Base-by-base conservation (phyloP, 805 yeast species). In the Yamadazyma paraphyllophila region DNA sequence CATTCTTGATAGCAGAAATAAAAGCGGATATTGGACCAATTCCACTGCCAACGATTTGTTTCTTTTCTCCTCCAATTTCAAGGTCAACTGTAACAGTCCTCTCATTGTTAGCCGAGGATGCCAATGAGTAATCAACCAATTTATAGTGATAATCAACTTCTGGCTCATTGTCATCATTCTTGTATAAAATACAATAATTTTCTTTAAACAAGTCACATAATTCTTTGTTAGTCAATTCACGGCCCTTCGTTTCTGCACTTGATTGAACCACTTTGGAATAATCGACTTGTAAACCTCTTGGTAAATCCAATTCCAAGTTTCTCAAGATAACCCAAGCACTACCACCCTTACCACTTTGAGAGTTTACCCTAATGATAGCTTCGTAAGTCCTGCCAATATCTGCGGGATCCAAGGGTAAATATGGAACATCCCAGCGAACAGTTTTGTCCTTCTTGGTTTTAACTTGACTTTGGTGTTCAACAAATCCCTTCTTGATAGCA, bases 321-420 rank as follows among this genome's bases (percentile, higher is more conserved):
- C 88, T 76, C 60, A 87, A 73, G 59, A 87, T 84, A 53, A 88
- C 83, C 94, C 95, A 87, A 5, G 95, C 88, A 9, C 92, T 85
- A 54, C 95, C 95, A 58, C 95, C 95, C 67, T 87, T 87, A 50
- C 96, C 96, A 20, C 88, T 80, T 67, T 87, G 95, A 10, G 94
- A 86, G 67, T 87, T 87, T 62, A 87, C 94, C 60, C 96, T 80
- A 56, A 87, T 87, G 45, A 88, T 86, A n/a, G 95, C 94, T 66
- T 88, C 96, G 68, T 88, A 88, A n/a, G 85, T 85, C 63, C 94
- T 80, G 42, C 95, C 95, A 56, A 87, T 83, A 62, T 88, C 95
- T 54, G 78, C 74, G 38, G 96, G 96, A 61, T 87, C 96, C 59
- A 88, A 74, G 25, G 96, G 95, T 54, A 87, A 74, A 67, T 87